Base-by-base conservation (phyloP, 2,329 filamentous ascomycete genomes). In the Alternaria postmessia region DNA sequence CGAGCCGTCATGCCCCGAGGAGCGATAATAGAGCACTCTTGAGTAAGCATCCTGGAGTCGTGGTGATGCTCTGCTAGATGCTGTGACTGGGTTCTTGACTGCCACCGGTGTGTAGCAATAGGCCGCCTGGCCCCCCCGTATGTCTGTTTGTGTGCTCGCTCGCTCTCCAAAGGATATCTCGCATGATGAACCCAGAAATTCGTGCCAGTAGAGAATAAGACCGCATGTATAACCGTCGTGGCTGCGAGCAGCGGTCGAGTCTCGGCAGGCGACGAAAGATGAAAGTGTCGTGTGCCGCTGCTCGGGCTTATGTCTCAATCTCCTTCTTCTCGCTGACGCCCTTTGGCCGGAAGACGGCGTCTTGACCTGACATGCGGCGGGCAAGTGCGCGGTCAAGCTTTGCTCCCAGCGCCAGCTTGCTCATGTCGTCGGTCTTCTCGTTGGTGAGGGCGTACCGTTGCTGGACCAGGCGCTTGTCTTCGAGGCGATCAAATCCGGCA, bases 331-430 rank as follows among this genome's bases (percentile, higher is more conserved):
- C 76, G 66, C 59, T 72, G 47, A 76, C 56, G 18, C 49, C 61
- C 63, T 81, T 81, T 30, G 81, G 87, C 65, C 90, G 88, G 85
- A 95, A 94, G 78, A 92, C 89, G 67, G 94, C 94, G 73, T 97
- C 94, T 80, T 97, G 94, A 68, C 91, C 83, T 28, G 87, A 90
- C 93, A 97, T 95, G 73, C 94, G 88, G 67, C 93, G 86, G 68
- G 90, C 90, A 56, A 97, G 87, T 22, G 94, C 93, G 62, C 94
- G 89, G 78, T 97, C 93, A 41, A 97, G 87, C 82, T 97, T 97
- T 62, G 93, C 93, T 48, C 93, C 91, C 53, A 97, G 86, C 38
- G 93, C 93, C 59, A 96, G 86, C 82, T 96, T 96, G 82, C 88
- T 89, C 79, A 96, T 84, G 76, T 91, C 89, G 72, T 92, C 91